phyloP scores from a whole-genome alignment of 164 flowering plant species.

The Paratinospora sagittata region DNA sequence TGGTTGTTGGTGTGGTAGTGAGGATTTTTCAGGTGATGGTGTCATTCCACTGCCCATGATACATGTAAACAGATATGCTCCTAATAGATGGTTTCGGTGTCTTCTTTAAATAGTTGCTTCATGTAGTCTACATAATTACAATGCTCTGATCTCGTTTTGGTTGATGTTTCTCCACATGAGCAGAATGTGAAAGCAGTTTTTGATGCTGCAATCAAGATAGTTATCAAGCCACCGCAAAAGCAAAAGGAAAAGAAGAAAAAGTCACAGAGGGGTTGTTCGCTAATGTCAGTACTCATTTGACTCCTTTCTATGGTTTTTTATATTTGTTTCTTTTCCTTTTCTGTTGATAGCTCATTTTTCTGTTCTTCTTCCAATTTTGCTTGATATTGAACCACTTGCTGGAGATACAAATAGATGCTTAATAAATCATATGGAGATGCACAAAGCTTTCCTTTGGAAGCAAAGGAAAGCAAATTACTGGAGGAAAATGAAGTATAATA shows the following conservation, averaged over 20 bases:
- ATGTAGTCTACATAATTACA: background rate
- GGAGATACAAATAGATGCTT: background rate
- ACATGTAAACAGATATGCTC: background rate
- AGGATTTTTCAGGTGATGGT: no score
- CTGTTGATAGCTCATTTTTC: background rate
- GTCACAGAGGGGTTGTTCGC: conserved; percentile 51
- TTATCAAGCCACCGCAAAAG: conserved; percentile 82
- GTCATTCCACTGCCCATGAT: conserved; percentile 6
- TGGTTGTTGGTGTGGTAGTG: no score
- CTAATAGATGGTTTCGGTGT: background rate
- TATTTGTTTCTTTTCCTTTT: conserved; percentile 1
- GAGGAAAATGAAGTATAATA: background rate
- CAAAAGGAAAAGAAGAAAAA: conserved; percentile 81
- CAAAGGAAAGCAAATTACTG: background rate
- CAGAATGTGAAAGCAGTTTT: conserved; percentile 97
- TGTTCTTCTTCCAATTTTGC: background rate
- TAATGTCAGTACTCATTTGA: conserved; percentile 44
- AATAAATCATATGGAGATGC: background rate
- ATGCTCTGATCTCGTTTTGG: background rate
- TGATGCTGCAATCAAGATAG: conserved; percentile 94
- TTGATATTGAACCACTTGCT: background rate
- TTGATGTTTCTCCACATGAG: conserved; percentile 12
- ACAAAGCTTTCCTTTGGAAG: background rate
- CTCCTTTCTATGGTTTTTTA: background rate
- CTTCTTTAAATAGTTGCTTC: background rate